A percentile compares a stretch with the other conserved stretches of the same genome.
phyloP scores from a whole-genome alignment of 208 protist genomes.

The Crithidia brevicula region DNA sequence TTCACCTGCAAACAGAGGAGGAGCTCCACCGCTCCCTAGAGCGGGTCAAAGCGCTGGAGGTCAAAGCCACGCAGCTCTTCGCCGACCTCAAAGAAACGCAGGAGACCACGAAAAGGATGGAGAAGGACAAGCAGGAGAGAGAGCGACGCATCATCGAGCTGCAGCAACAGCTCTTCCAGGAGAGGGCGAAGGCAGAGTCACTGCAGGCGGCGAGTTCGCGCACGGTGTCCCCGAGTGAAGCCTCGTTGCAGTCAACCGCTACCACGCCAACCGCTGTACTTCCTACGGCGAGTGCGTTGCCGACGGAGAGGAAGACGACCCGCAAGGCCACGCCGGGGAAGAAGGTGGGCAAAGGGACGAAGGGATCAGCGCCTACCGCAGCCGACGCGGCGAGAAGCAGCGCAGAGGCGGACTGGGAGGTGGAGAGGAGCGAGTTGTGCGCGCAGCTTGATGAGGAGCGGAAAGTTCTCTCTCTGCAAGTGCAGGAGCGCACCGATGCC shows the following conservation, averaged over 20 bases:
- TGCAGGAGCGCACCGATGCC: slow-evolving; percentile 33
- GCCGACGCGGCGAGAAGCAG: not conserved
- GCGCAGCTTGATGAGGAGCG: slow-evolving; percentile 13
- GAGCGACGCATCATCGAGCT: slow-evolving; percentile 26
- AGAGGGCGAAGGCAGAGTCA: slow-evolving; percentile 7
- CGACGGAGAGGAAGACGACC: not conserved
- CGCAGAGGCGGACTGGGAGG: slow-evolving; percentile 5
- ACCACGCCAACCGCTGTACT: not conserved
- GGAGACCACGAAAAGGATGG: slow-evolving; percentile 9
- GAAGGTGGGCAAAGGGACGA: slow-evolving; percentile 9
- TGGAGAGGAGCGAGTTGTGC: not conserved
- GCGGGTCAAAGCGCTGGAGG: slow-evolving; percentile 24
- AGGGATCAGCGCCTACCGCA: not conserved
- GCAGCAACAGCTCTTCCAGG: slow-evolving; percentile 27
- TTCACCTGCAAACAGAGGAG: slow-evolving; percentile 35
- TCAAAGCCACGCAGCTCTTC: slow-evolving; percentile 17
- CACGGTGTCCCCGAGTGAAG: not conserved
- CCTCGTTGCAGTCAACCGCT: slow-evolving; percentile 7
- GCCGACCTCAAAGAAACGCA: slow-evolving; percentile 18
- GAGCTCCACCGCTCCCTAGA: slow-evolving; percentile 32
- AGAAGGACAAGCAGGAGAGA: slow-evolving; percentile 20
- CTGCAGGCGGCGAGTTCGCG: not conserved
- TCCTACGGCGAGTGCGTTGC: not conserved
- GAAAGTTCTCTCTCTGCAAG: slow-evolving; percentile 11
- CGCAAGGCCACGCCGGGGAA: not conserved